These are phyloP conservation scores for Hirsutella minnesotensis DNA, from an alignment of 2,329 filamentous ascomycete genomes.

Conservation along the genomic window DNA sequence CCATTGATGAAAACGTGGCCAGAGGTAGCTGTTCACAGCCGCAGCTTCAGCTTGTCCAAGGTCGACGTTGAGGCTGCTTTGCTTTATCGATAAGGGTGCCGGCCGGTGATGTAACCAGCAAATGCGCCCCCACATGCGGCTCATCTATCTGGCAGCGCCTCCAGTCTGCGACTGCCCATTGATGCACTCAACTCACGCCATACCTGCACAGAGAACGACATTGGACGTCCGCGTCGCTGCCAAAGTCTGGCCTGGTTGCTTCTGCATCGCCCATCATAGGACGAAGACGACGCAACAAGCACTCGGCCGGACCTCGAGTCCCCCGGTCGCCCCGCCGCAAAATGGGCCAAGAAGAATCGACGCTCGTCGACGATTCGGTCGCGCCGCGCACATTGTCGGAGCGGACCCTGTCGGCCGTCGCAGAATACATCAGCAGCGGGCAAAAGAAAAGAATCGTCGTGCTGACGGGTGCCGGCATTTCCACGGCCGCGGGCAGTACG, in stretches of 20 bases:
- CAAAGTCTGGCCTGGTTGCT: background rate
- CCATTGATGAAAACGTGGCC: too few species aligned
- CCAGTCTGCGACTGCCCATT: background rate
- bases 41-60: too few species aligned
- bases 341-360: constrained; percentile 83
- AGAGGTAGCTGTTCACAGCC: too few species aligned
- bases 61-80: too few species aligned
- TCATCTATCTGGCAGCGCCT: background rate
- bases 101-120: background rate
- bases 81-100: background rate
- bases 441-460: constrained; percentile 63
- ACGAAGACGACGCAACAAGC: background rate
- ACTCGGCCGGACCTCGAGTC: background rate
- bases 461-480: constrained; percentile 85
- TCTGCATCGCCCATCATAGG: background rate
- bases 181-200: background rate
- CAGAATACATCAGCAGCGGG: constrained; percentile 66
- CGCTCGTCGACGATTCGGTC: constrained; percentile 48
- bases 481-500: constrained; percentile 54
- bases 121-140: background rate
- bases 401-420: constrained; percentile 61
- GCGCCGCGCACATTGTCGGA: constrained; percentile 52
- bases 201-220: too few species aligned
- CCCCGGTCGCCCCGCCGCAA: constrained; percentile 21
- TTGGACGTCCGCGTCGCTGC: too few species aligned